These are phyloP conservation scores for Heimioporus retisporus DNA, from an alignment of 1,284 basidiomycete genomes.

Conservation along the genomic window DNA sequence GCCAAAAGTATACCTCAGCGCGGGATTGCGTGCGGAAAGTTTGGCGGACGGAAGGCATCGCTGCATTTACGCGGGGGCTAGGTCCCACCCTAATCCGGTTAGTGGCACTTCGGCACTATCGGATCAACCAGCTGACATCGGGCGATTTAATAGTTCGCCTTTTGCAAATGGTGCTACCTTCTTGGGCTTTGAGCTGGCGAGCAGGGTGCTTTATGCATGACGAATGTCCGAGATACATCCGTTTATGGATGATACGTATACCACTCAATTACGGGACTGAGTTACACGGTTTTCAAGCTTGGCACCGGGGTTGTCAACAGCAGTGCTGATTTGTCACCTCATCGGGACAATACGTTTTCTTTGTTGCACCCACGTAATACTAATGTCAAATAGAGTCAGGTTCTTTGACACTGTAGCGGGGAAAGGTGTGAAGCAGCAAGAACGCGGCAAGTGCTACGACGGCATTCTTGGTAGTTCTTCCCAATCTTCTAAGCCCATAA, in stretches of 20 bases:
- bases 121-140: constrained; percentile 24
- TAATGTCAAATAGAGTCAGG: not conserved
- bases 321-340: constrained; percentile 7
- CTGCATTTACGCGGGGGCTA: constrained; percentile 92
- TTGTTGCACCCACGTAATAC: not conserved
- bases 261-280: constrained; percentile 3
- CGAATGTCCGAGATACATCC: not conserved
- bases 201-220: constrained; percentile 64
- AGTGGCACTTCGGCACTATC: constrained; percentile 36
- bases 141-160: constrained; percentile 66
- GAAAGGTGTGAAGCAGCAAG: not conserved
- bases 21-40: constrained; percentile 87
- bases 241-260: constrained; percentile 3
- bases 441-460: not conserved
- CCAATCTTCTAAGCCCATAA: too few species aligned
- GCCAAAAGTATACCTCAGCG: constrained; percentile 85
- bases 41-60: constrained; percentile 84
- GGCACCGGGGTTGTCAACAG: too few species aligned
- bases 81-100: constrained; percentile 92
- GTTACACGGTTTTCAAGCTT: constrained; percentile 1
- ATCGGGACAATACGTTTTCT: not conserved
- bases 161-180: constrained; percentile 96
- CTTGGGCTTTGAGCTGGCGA: constrained; percentile 93
- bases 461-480: not conserved
- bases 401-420: not conserved